Percentiles rank a stretch among this genome's conserved stretches.
These are phyloP conservation scores for Aspergillus ibericus DNA, from an alignment of 2,329 filamentous ascomycete genomes.

Conservation along the genomic window DNA sequence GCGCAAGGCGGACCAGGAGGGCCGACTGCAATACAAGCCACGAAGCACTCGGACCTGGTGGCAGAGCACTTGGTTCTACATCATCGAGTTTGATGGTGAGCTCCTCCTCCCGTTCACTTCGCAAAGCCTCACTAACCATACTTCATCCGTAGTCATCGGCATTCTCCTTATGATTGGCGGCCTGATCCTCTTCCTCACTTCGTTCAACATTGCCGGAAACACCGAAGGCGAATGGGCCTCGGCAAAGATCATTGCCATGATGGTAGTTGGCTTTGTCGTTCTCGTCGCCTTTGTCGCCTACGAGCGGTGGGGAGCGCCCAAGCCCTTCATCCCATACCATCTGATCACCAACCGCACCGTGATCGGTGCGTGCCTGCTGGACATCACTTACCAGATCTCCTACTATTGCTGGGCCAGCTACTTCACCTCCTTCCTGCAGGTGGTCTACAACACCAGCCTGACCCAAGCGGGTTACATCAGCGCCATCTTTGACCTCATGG, in stretches of 20 bases:
- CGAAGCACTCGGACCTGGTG: constrained; percentile 45
- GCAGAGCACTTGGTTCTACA: constrained; percentile 52
- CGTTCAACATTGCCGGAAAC: constrained; percentile 52
- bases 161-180: constrained; percentile 60
- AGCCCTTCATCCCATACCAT: constrained; percentile 16
- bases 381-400: constrained; percentile 21
- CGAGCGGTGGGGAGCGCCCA: constrained; percentile 53
- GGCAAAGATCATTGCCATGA: constrained; percentile 50
- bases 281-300: constrained; percentile 54
- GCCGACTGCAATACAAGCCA: constrained; percentile 45
- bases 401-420: constrained; percentile 32
- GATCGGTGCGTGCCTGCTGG: constrained; percentile 27
- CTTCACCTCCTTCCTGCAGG: constrained; percentile 39
- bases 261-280: constrained; percentile 54
- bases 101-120: neutral
- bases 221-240: constrained; percentile 33
- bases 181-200: constrained; percentile 48
- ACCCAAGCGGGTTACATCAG: constrained; percentile 42
- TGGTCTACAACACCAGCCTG: constrained; percentile 35
- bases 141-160: constrained; percentile 45
- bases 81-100: constrained; percentile 57
- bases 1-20: constrained; percentile 54
- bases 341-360: constrained; percentile 45
- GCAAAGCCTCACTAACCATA: neutral
- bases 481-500: constrained; percentile 53